Evolutionary conservation across 2,329 filamentous ascomycete genomes (phyloP).

Genomic region (Helotiales sp.): DNA sequence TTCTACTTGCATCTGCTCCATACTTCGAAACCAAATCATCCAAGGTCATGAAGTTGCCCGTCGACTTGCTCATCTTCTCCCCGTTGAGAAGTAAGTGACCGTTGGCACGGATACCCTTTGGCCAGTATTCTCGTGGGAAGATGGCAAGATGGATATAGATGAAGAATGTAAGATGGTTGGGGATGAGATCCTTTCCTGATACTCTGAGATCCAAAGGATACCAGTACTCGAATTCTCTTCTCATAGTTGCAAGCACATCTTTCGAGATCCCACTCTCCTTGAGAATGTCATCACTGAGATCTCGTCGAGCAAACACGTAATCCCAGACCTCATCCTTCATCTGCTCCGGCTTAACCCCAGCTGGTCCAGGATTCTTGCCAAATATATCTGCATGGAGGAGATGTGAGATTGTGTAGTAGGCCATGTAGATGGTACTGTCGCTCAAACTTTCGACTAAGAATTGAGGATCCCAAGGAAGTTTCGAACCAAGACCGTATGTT

Average conservation of each 20-base stretch:
- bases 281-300: slow-evolving; percentile 65
- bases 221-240: slow-evolving; percentile 94
- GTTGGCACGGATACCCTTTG: slow-evolving; percentile 80
- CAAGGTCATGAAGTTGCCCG: slow-evolving; percentile 94
- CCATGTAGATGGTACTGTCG: slow-evolving; percentile 92
- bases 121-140: slow-evolving; percentile 88
- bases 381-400: slow-evolving; percentile 83
- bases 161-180: slow-evolving; percentile 94
- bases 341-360: slow-evolving; percentile 75
- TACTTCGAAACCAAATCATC: slow-evolving; percentile 86
- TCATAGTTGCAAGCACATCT: slow-evolving; percentile 74
- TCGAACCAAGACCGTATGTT: slow-evolving; percentile 88
- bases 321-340: slow-evolving; percentile 97
- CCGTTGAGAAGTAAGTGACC: slow-evolving; percentile 94
- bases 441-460: slow-evolving; percentile 91
- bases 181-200: slow-evolving; percentile 89
- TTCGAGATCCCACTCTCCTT: slow-evolving; percentile 69
- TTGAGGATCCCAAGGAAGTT: slow-evolving; percentile 88
- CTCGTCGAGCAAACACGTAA: slow-evolving; percentile 82
- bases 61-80: slow-evolving; percentile 98
- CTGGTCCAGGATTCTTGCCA: slow-evolving; percentile 67
- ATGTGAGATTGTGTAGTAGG: slow-evolving; percentile 69
- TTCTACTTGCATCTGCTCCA: slow-evolving; percentile 87
- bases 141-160: slow-evolving; percentile 91
- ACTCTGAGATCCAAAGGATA: slow-evolving; percentile 89